A percentile compares a stretch with the other conserved stretches of the same genome.
Evolutionary conservation across 306 rosid genomes (phyloP).

Genomic region (Hylodesmum podocarpum): DNA sequence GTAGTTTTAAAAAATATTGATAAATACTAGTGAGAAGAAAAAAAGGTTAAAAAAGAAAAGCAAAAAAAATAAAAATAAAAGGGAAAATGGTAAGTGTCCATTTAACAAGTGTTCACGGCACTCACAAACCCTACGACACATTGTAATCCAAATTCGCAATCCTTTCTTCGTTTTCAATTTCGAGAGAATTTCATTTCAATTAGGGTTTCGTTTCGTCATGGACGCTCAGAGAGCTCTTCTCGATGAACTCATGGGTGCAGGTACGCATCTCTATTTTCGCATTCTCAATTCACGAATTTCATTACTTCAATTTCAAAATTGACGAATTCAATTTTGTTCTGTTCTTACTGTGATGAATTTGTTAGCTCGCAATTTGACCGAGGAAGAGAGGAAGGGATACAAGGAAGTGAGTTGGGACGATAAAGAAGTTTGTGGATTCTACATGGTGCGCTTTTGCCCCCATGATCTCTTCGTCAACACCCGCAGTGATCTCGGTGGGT

Average conservation of each 20-base stretch:
- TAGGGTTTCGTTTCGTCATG: constrained; percentile 45
- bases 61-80: not conserved
- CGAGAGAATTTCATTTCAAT: not conserved
- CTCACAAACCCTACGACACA: constrained; percentile 14
- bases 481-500: constrained; percentile 93
- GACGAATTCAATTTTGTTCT: not conserved
- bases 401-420: constrained; percentile 92
- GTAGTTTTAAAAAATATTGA: too few relatives aligned
- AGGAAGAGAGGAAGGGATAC: constrained; percentile 82
- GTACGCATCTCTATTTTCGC: constrained; percentile 32
- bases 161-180: not conserved
- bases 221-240: constrained; percentile 99
- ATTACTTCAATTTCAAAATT: not conserved
- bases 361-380: constrained; percentile 90
- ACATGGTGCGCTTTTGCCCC: constrained; percentile 98
- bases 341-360: not conserved
- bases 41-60: not conserved
- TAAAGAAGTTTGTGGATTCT: constrained; percentile 89
- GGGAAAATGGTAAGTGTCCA: not conserved
- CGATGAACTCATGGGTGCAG: constrained; percentile 98
- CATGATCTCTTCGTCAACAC: constrained; percentile 98
- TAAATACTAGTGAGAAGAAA: too few relatives aligned
- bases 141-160: not conserved
- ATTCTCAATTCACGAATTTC: not conserved
- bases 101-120: not conserved